A percentile compares a stretch with the other conserved stretches of the same genome.
Evolutionary conservation across 2,329 filamentous ascomycete genomes (phyloP).

Genomic region (Monosporascus sp.): DNA sequence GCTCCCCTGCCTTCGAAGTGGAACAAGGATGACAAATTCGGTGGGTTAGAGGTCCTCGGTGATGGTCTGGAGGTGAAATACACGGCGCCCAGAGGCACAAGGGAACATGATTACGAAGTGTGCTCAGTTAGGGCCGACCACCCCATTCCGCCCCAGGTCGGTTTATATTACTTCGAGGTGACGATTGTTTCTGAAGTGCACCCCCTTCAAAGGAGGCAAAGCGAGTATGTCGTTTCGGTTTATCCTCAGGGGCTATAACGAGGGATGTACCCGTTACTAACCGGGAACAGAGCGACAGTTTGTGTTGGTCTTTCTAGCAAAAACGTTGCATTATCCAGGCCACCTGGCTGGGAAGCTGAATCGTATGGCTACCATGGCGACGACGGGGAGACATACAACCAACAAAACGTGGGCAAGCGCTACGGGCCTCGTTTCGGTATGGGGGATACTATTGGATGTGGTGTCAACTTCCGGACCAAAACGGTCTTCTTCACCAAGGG

Average conservation of each 20-base stretch:
- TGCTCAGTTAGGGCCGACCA: slow-evolving; percentile 78
- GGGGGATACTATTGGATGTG: slow-evolving; percentile 58
- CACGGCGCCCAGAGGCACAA: slow-evolving; percentile 38
- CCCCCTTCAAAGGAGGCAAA: slow-evolving; percentile 45
- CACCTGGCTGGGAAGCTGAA: slow-evolving; percentile 62
- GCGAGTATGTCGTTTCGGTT: slow-evolving; percentile 43
- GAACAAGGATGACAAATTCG: slow-evolving; percentile 73
- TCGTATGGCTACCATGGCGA: slow-evolving; percentile 68
- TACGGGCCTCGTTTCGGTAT: slow-evolving; percentile 53
- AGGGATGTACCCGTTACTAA: slow-evolving; percentile 8
- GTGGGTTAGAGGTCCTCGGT: slow-evolving; percentile 65
- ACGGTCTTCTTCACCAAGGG: slow-evolving; percentile 68
- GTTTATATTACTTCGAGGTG: slow-evolving; percentile 91
- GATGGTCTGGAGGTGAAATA: slow-evolving; percentile 70
- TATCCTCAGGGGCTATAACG: too few species aligned
- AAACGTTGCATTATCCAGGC: slow-evolving; percentile 46
- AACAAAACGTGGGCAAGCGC: slow-evolving; percentile 49
- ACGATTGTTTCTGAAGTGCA: slow-evolving; percentile 56
- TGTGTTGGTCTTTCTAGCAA: slow-evolving; percentile 58
- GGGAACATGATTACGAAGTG: slow-evolving; percentile 65
- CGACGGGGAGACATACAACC: slow-evolving; percentile 57
- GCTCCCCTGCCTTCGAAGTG: slow-evolving; percentile 74
- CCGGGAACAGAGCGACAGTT: slow-evolving; percentile 48
- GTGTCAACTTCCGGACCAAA: slow-evolving; percentile 59
- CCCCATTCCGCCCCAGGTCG: slow-evolving; percentile 82